phyloP scores from a whole-genome alignment of 768 basidiomycete species.

The Collybiopsis confluens region DNA sequence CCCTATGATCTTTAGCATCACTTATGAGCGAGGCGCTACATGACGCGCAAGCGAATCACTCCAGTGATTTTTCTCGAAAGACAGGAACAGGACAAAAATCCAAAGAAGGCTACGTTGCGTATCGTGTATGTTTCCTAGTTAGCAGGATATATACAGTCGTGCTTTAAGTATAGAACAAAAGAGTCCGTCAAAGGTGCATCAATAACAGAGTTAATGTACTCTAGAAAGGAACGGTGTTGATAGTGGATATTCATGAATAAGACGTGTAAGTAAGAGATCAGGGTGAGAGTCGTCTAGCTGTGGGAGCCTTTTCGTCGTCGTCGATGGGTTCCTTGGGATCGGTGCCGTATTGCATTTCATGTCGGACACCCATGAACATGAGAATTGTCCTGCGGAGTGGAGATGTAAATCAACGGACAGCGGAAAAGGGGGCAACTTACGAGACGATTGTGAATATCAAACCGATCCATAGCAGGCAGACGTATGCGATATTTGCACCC shows the following conservation, averaged over 20 bases:
- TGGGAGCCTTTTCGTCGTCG: neutral
- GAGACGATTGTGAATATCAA: slow-evolving; percentile 22
- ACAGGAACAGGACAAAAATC: too few species aligned
- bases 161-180: too few species aligned
- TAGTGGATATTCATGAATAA: neutral
- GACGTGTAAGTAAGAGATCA: neutral
- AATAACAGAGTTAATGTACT: too few species aligned
- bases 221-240: too few species aligned
- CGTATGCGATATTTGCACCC: slow-evolving; percentile 27
- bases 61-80: too few species aligned
- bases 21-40: too few species aligned
- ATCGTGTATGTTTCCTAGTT: too few species aligned
- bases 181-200: too few species aligned
- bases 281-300: neutral
- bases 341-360: slow-evolving; percentile 11
- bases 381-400: slow-evolving; percentile 9
- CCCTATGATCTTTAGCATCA: too few species aligned
- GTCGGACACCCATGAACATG: slow-evolving; percentile 12
- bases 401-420: neutral
- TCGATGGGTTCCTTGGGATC: neutral
- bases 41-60: too few species aligned
- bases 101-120: too few species aligned
- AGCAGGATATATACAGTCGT: too few species aligned
- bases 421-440: slow-evolving; percentile 14
- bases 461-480: slow-evolving; percentile 29